Evolutionary conservation across 805 yeast genomes (phyloP).

Genomic region (Yamadazyma scolyti): DNA sequence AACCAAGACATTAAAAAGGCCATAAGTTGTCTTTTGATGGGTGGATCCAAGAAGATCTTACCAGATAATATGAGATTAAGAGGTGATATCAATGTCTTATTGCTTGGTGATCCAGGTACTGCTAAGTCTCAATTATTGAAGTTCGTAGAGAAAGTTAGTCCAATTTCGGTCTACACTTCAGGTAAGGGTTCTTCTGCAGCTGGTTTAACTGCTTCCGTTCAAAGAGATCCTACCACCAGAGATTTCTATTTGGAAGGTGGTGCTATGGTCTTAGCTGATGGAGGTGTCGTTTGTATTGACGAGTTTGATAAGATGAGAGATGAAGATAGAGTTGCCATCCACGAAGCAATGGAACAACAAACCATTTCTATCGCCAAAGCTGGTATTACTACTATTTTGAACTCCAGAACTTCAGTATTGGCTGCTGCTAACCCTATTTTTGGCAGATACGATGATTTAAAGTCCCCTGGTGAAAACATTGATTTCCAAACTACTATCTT

Average conservation of each 20-base stretch:
- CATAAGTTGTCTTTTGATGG: conserved; percentile 85
- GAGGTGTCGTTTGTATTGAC: conserved; percentile 98
- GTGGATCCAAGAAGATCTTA: conserved; percentile 86
- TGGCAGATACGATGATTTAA: conserved; percentile 94
- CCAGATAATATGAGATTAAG: conserved; percentile 97
- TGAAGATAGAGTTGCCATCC: conserved; percentile 97
- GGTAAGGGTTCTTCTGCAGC: conserved; percentile 99
- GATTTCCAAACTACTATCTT: conserved; percentile 96
- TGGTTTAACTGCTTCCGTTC: conserved; percentile 97
- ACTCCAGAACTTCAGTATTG: conserved; percentile 92
- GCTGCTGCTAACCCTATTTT: conserved; percentile 98
- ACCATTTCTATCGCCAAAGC: conserved; percentile 98
- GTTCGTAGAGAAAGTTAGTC: conserved; percentile 92
- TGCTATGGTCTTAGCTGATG: conserved; percentile 99
- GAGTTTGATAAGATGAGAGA: conserved; percentile 99
- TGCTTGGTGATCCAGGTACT: conserved; percentile 98
- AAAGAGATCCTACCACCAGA: conserved; percentile 80
- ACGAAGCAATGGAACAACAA: conserved; percentile 99
- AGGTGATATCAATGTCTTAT: conserved; percentile 92
- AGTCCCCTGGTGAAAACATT: conserved; percentile 95
- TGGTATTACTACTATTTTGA: conserved; percentile 94
- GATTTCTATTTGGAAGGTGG: conserved; percentile 98
- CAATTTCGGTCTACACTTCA: conserved; percentile 92
- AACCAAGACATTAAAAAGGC: conserved; percentile 90
- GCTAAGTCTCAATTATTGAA: conserved; percentile 95